Evolutionary conservation across 208 protist species (phyloP), one percentile per base, ranked within the genome.

Genomic region (Sergeia podlipaevii): DNA sequence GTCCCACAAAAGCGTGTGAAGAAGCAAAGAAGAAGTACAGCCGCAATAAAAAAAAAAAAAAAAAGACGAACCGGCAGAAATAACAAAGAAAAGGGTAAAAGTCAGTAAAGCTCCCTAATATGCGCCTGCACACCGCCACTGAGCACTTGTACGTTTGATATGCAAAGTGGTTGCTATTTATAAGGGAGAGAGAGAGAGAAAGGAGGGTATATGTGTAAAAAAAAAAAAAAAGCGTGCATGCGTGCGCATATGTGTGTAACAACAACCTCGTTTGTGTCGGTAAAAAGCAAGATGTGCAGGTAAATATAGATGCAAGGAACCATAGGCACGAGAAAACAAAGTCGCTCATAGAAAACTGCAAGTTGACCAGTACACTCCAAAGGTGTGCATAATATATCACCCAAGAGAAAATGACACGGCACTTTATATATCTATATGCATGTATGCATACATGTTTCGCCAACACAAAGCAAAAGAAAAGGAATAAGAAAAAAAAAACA

Each of bases 121-220:
- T 45, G n/a, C 52, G 15, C 20, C 24, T 48, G n/a, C 61, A 41
- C 18, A 39, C 61, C n/a, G n/a, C n/a, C n/a, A n/a, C n/a, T n/a
- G n/a, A n/a, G n/a, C n/a, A 27, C 24, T 32, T 43, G 21, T 60
- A 53, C 23, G 7, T 18, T 17, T 11, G 13, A 41, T 51, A 29
- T 1, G 15, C 11, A 29, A 20, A 28, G 15, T 28, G 4, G 24
- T 29, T 10, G 3, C 18, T 11, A 23, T 20, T 26, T 15, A 54
- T 51, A 18, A 21, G 18, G 23, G 11, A 18, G 5, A 41, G 48
- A 41, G 24, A 41, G 48, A 54, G 24, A 17, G 33, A 21, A 21
- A 34, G 41, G 3, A 26, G 39, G 39, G 6, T 36, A 39, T 7
- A 23, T n/a, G 15, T 26, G 5, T 33, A 57, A 20, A 57, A 24